A percentile compares a stretch with the other conserved stretches of the same genome.
These are phyloP conservation scores for Thinopyrum obtusiflorum DNA, from an alignment of 202 grass and related monocot genomes.

Conservation along the genomic window DNA sequence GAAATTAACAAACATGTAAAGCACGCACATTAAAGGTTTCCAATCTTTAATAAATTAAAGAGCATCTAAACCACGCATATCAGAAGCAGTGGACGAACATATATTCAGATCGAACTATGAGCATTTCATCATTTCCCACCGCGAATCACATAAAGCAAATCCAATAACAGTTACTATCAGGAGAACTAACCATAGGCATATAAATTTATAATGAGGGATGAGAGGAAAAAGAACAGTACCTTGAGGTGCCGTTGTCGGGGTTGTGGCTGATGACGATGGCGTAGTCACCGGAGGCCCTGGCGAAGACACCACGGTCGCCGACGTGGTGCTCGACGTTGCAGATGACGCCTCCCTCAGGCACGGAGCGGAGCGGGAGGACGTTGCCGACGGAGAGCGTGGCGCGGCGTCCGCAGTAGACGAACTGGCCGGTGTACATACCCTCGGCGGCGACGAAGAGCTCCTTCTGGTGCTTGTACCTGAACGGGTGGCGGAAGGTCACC, in stretches of 20 bases:
- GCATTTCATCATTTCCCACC: background rate
- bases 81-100: background rate
- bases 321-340: constrained; percentile 97
- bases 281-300: constrained; percentile 75
- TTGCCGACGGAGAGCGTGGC: constrained; percentile 79
- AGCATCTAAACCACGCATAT: background rate
- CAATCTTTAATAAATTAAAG: background rate
- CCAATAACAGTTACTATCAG: background rate
- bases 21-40: background rate
- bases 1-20: background rate
- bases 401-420: constrained; percentile 88
- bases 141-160: background rate
- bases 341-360: constrained; percentile 82
- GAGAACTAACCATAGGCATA: background rate
- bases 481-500: constrained; percentile 91
- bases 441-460: constrained; percentile 89
- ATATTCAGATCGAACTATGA: background rate
- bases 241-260: constrained; percentile 84
- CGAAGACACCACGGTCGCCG: constrained; percentile 82
- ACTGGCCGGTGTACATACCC: constrained; percentile 93
- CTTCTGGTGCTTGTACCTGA: constrained; percentile 96
- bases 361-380: constrained; percentile 70
- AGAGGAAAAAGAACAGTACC: background rate
- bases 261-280: constrained; percentile 94
- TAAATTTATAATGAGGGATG: too few relatives aligned